These are phyloP conservation scores for Dendrobium officinale DNA, from an alignment of 106 monocot species.

Conservation along the genomic window DNA sequence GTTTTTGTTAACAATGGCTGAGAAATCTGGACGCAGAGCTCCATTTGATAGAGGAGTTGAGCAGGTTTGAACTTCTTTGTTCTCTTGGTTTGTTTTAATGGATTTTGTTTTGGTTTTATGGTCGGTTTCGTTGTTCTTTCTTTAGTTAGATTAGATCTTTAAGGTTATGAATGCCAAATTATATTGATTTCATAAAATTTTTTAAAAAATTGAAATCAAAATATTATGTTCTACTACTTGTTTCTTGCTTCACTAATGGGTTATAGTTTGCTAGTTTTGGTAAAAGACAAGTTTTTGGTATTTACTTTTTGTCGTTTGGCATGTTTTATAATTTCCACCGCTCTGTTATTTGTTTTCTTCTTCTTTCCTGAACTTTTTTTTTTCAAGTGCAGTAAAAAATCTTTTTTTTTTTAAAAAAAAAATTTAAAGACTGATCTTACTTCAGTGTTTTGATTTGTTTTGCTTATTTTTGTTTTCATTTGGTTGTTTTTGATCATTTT, in stretches of 20 bases:
- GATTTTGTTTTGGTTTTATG: background rate
- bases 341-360: background rate
- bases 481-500: background rate
- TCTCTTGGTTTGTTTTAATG: background rate
- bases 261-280: background rate
- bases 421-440: background rate
- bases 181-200: too few relatives aligned
- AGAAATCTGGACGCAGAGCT: constrained; percentile 33
- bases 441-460: background rate
- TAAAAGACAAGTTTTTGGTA: background rate
- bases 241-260: background rate
- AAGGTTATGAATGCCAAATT: too few relatives aligned
- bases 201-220: too few relatives aligned
- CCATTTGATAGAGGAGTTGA: constrained; percentile 42
- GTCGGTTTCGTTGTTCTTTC: too few relatives aligned
- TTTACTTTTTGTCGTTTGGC: background rate
- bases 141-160: too few relatives aligned
- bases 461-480: background rate
- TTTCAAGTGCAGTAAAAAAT: background rate
- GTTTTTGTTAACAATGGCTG: constrained; percentile 18
- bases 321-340: background rate
- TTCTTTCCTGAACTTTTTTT: background rate
- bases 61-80: constrained; percentile 23
- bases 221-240: too few relatives aligned
- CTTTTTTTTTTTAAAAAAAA: background rate